Evolutionary conservation across 345 rosid species (phyloP).

Genomic region (Eucalyptus grandis): DNA sequence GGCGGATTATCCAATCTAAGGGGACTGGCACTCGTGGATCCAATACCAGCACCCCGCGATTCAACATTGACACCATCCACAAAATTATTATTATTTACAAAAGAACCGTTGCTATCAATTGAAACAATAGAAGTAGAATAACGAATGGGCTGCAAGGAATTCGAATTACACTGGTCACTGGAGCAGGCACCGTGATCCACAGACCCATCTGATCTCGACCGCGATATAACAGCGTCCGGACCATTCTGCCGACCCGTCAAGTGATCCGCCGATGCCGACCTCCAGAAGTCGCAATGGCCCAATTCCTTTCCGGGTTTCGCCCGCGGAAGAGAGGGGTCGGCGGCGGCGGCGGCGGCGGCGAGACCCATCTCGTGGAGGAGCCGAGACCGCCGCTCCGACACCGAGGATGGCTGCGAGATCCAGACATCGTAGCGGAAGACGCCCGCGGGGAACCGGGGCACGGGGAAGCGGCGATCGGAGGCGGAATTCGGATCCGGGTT

Average conservation of each 20-base stretch:
- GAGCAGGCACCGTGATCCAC: conserved; percentile 1
- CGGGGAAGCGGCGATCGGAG: conserved; percentile 4
- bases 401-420: conserved; percentile 30
- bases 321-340: neutral
- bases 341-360: neutral
- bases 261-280: conserved; percentile 3
- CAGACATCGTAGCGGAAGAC: conserved; percentile 20
- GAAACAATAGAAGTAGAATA: neutral
- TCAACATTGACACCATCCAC: neutral
- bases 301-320: neutral
- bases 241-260: neutral
- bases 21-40: neutral
- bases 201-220: conserved; percentile 13
- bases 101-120: neutral
- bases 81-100: conserved; percentile 1
- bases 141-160: neutral
- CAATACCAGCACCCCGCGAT: neutral
- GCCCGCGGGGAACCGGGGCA: conserved; percentile 2
- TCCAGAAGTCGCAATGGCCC: neutral
- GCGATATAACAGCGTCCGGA: neutral
- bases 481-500: neutral
- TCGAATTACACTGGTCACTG: neutral
- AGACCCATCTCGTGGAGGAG: conserved; percentile 30
- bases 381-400: conserved; percentile 28
- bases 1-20: conserved; percentile 10